A percentile compares a stretch with the other conserved stretches of the same genome.
Evolutionary conservation across 306 rosid species (phyloP).

Genomic region (Trifolium subterraneum): DNA sequence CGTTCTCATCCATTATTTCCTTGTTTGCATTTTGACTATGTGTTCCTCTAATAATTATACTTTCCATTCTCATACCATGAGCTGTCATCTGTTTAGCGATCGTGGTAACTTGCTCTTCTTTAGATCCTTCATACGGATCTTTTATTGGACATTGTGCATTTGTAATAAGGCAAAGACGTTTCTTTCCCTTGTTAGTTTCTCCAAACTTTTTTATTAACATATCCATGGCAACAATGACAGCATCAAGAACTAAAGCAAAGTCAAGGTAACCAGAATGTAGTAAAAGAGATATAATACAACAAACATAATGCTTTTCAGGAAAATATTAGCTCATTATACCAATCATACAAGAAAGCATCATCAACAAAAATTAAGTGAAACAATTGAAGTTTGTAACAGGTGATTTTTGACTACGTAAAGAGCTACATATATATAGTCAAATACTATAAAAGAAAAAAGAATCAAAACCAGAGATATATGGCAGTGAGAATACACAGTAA

Average conservation of each 20-base stretch:
- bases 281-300: conserved; percentile 21
- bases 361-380: conserved; percentile 26
- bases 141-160: conserved; percentile 76
- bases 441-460: background rate
- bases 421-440: background rate
- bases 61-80: conserved; percentile 84
- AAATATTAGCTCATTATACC: conserved; percentile 5
- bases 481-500: conserved; percentile 1
- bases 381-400: conserved; percentile 5
- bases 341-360: conserved; percentile 8
- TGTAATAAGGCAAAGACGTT: conserved; percentile 80
- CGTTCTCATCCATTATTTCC: conserved; percentile 78
- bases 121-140: conserved; percentile 75
- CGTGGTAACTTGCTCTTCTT: conserved; percentile 79
- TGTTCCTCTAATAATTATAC: conserved; percentile 74
- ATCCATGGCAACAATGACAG: conserved; percentile 92
- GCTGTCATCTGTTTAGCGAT: conserved; percentile 76
- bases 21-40: conserved; percentile 51
- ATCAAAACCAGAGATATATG: background rate
- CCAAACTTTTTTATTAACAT: conserved; percentile 84
- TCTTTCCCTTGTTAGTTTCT: conserved; percentile 75
- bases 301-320: conserved; percentile 13
- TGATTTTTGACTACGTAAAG: conserved; percentile 1
- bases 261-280: conserved; percentile 61
- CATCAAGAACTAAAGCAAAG: conserved; percentile 82